These are phyloP conservation scores for Mucor plumbeus DNA, from an alignment of 371 early-diverging fungal species.

Conservation along the genomic window DNA sequence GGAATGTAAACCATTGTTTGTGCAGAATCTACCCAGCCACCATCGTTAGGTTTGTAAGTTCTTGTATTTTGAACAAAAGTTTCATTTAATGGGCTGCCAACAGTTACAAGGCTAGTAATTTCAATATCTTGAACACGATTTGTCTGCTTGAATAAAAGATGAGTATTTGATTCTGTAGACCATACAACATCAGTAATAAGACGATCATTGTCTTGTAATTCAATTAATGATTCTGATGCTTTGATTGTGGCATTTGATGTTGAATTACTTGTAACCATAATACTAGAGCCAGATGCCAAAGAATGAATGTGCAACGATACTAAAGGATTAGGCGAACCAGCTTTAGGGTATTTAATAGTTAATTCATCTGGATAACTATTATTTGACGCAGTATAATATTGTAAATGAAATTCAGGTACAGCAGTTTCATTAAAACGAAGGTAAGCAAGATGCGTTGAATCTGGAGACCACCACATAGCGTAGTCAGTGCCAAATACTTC, in stretches of 20 bases:
- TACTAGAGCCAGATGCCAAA: not conserved
- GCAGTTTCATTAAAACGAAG: conserved; percentile 84
- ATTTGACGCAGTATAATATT: conserved; percentile 63
- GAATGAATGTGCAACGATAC: conserved; percentile 65
- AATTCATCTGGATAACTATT: conserved; percentile 76
- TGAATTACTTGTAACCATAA: conserved; percentile 37
- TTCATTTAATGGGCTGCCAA: conserved; percentile 14
- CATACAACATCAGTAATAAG: conserved; percentile 82
- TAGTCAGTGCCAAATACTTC: conserved; percentile 77
- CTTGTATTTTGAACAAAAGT: conserved; percentile 45
- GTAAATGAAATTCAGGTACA: conserved; percentile 81
- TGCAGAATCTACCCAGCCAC: conserved; percentile 73
- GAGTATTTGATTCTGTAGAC: conserved; percentile 62
- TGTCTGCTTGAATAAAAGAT: conserved; percentile 76
- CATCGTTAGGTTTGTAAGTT: conserved; percentile 64
- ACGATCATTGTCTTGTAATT: conserved; percentile 70
- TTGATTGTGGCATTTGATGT: conserved; percentile 21
- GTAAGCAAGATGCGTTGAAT: conserved; percentile 80
- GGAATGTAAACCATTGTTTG: conserved; percentile 50
- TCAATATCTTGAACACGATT: conserved; percentile 88
- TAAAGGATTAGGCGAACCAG: conserved; percentile 86
- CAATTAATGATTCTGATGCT: conserved; percentile 17
- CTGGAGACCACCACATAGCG: conserved; percentile 93
- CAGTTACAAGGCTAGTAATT: conserved; percentile 60
- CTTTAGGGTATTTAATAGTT: conserved; percentile 87